Percentiles rank a stretch among this genome's conserved stretches.
Evolutionary conservation across 208 protist species (phyloP).

Genomic region (Naegleria gruberi): DNA sequence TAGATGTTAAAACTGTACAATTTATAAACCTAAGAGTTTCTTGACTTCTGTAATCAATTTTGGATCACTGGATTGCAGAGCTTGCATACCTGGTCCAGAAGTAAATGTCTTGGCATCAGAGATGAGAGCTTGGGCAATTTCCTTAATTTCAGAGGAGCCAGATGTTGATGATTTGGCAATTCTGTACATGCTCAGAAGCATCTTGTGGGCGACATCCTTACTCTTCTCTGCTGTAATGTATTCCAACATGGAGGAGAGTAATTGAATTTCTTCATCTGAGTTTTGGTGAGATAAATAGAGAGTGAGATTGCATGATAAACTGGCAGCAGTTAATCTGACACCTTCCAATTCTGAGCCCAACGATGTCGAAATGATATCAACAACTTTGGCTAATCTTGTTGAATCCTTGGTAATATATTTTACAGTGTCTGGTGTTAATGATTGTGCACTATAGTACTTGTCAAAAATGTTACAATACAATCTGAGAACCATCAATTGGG

Average conservation of each 20-base stretch:
- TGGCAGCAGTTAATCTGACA: neutral
- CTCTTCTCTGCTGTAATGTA: neutral
- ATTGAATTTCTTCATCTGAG: slow-evolving; percentile 2
- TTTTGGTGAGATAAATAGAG: neutral
- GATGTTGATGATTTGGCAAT: neutral
- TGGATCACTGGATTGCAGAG: neutral
- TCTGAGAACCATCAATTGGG: slow-evolving; percentile 11
- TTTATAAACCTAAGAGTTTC: neutral
- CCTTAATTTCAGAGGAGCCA: neutral
- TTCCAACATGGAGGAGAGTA: neutral
- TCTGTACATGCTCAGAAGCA: neutral
- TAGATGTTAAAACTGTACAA: too few species aligned
- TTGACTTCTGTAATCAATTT: neutral
- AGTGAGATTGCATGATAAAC: neutral
- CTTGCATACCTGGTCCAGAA: neutral
- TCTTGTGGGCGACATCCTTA: neutral
- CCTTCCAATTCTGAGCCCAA: neutral
- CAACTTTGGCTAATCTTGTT: neutral
- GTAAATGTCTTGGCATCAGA: neutral
- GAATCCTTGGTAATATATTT: neutral
- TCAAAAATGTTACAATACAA: neutral
- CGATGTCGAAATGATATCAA: neutral
- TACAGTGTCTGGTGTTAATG: neutral
- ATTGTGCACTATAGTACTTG: neutral
- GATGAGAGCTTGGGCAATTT: neutral